phyloP scores from a whole-genome alignment of 306 rosid species.

The Potentilla sterilis region DNA sequence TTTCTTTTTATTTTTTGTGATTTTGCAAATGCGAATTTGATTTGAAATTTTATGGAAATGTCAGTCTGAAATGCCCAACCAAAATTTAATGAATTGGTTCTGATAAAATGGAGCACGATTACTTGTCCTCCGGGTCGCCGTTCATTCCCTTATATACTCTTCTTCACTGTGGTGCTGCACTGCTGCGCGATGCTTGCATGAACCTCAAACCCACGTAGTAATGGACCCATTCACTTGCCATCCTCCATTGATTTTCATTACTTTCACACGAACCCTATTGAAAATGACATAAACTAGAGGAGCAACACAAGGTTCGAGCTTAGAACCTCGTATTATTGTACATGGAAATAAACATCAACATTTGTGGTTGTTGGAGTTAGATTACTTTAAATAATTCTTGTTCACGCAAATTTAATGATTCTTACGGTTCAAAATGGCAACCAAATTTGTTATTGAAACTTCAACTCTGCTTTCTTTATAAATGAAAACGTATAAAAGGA shows the following conservation, averaged over 20 bases:
- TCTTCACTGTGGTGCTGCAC: no score
- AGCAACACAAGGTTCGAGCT: not conserved
- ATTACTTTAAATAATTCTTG: not conserved
- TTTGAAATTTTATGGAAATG: constrained; percentile 8
- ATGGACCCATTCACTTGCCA: not conserved
- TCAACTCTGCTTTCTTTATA: no score
- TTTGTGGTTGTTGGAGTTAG: no score
- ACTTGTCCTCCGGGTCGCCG: constrained; percentile 18
- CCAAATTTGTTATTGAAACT: no score
- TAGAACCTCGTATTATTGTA: no score
- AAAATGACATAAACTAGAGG: not conserved
- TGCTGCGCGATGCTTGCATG: not conserved
- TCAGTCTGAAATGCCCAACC: not conserved
- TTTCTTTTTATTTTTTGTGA: not conserved
- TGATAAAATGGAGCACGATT: constrained; percentile 11
- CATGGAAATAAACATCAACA: no score
- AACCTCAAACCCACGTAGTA: not conserved
- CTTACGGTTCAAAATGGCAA: not conserved
- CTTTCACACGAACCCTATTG: not conserved
- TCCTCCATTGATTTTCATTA: constrained; percentile 1
- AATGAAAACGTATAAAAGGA: not conserved
- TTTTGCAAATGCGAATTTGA: not conserved
- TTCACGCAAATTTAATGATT: not conserved
- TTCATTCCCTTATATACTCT: constrained; percentile 19
- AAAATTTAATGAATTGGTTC: not conserved